Base-by-base conservation (phyloP, 495 filamentous ascomycete species). In the Aspergillus homomorphus region DNA sequence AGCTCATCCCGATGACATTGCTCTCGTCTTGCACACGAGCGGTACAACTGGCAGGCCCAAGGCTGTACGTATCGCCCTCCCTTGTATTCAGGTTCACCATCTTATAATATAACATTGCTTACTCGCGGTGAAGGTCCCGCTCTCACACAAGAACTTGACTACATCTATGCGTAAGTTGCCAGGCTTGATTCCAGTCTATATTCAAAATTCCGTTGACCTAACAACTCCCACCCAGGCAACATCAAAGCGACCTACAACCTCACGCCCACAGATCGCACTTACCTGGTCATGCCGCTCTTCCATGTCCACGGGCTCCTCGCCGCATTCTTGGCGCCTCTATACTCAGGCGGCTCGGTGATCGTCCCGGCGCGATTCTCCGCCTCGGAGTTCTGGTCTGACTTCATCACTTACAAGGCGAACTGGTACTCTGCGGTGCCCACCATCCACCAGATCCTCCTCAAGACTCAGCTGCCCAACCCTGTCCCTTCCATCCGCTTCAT, bases 341-440 rank as follows among this genome's bases (percentile, higher is more conserved):
- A 74, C 56, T 85, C 85, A 8, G 86, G 86, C 24, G 88, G 89
- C 43, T 89, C 88, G 16, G 85, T 91, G 57, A 80, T 92, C 58
- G 83, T 92, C 7, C 89, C 89, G 1, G 51, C 76, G 19, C 84
- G 84, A 60, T 95, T 92, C 78, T 93, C 90, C n/a, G 88, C 90
- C 14, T 79, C 80, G 12, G 84, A 89, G 44, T 95, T 95, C 76
- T 95, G 90, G 90, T 60, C 72, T 16, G 84, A 91, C 63, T 93
- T 92, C 65, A 74, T 77, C 57, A 71, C 75, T 28, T 73, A 88
- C 73, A 72, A 76, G n/a, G 90, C 89, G 12, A 95, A 87, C 65
- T 95, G 90, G 90, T 95, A 92, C 73, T 90, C 90, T 0, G 90
- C 90, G 15, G 88, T 93, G 9, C 90, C 90, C 1, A 92, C 90